Evolutionary conservation across 257 asterid genomes (phyloP), one percentile per base, ranked within the genome.

Genomic region (Euphrasia confusa): DNA sequence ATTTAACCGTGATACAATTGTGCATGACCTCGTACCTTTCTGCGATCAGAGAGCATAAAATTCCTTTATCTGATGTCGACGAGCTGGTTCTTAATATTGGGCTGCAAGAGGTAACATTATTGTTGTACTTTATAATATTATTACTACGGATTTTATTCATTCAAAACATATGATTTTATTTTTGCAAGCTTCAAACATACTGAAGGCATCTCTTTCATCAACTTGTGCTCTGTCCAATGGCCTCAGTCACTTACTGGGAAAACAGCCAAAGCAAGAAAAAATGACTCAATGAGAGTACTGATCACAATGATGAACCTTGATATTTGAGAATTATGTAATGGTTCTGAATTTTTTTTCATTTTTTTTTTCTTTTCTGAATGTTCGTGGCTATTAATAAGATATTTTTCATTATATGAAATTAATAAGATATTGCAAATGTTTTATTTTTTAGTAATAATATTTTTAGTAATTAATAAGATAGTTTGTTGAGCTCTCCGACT

Each of bases 1-100:
- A 56, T 11, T 56, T 56, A 28, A 56, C 42, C n/a, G 61, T 56
- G 2, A 56, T 15, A 9, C 61, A 42, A 10, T 26, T 56, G 61
- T 11, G 61, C 21, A 12, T 56, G 39, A 26, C 21, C 61, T 56
- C 42, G 5, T 10, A 7, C 10, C 61, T 56, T 12, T 27, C 42
- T 3, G 10, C 27, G 0, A 8, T 56, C 1, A 13, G 12, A 3
- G 17, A 12, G 15, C 17, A 10, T 15, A 30, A 13, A 8, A 28
- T 56, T 15, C 42, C 61, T 11, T 56, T 56, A 30, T 56, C 40
- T 56, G 61, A 56, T 56, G 39, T 56, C 11, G 21, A 10, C 1
- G 61, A 56, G 18, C 21, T 24, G 21, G 39, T 12, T 42, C 40
- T 55, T 17, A 27, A 27, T 0, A 24, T 55, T 27, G 40, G 40